Evolutionary conservation across 2,329 filamentous ascomycete species (phyloP).

Genomic region (Fusarium cyanostomum): DNA sequence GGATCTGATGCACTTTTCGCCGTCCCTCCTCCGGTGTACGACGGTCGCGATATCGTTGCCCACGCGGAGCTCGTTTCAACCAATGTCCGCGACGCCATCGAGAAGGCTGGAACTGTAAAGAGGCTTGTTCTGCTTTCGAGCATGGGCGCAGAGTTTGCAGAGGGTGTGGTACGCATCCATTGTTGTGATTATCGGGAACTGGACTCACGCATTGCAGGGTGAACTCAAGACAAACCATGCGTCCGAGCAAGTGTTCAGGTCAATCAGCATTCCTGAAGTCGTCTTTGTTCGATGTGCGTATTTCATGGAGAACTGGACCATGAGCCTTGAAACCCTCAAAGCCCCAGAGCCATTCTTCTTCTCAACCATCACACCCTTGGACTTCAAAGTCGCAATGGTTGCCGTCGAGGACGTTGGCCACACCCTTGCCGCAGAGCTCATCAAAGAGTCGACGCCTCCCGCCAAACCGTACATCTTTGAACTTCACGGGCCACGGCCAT

Average conservation of each 20-base stretch:
- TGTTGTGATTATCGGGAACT: background rate
- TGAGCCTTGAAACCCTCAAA: conserved; percentile 40
- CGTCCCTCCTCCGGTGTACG: conserved; percentile 46
- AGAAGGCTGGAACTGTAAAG: conserved; percentile 39
- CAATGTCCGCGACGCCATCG: conserved; percentile 44
- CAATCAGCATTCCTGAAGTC: conserved; percentile 33
- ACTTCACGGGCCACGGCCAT: conserved; percentile 44
- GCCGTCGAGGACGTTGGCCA: conserved; percentile 40
- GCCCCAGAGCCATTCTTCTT: conserved; percentile 44
- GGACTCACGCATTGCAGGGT: conserved; percentile 41
- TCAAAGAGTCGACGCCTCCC: conserved; percentile 28
- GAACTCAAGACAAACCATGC: conserved; percentile 50
- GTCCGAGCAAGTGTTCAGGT: conserved; percentile 42
- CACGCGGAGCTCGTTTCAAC: conserved; percentile 35
- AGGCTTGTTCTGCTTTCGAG: conserved; percentile 47
- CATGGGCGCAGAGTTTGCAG: conserved; percentile 45
- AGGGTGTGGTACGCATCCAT: conserved; percentile 43
- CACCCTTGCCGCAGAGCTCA: conserved; percentile 39
- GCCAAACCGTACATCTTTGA: conserved; percentile 44
- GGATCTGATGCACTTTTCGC: conserved; percentile 44
- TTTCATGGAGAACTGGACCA: conserved; percentile 54
- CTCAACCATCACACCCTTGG: conserved; percentile 48
- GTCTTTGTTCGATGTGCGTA: conserved; percentile 48
- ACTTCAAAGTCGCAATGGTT: conserved; percentile 47
- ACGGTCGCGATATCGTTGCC: conserved; percentile 37